These are phyloP conservation scores for Noccaea bulbosa DNA, from an alignment of 345 rosid species.

Conservation along the genomic window DNA sequence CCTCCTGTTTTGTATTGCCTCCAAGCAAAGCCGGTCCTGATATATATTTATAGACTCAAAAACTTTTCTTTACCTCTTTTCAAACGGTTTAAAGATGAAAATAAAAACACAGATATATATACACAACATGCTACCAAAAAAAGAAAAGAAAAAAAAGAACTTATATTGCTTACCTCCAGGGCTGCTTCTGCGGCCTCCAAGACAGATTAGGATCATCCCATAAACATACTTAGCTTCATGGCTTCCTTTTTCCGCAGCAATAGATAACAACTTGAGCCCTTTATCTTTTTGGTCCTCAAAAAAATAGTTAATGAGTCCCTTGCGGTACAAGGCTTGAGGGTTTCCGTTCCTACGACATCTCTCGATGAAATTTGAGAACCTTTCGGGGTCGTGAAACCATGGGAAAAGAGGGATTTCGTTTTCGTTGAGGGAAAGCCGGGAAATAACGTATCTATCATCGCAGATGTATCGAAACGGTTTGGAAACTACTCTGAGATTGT, in stretches of 20 bases:
- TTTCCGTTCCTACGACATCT: slow-evolving; percentile 31
- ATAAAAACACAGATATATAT: background rate
- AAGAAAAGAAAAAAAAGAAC: background rate
- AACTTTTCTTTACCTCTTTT: background rate
- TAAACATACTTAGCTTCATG: slow-evolving; percentile 33
- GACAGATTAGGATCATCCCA: slow-evolving; percentile 32
- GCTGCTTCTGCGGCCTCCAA: background rate
- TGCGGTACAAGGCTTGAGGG: slow-evolving; percentile 30
- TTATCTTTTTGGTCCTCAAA: background rate
- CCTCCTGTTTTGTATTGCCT: slow-evolving; percentile 31
- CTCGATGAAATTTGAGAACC: background rate
- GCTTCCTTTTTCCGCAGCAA: slow-evolving; percentile 23
- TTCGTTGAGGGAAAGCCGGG: slow-evolving; percentile 13
- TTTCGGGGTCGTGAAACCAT: slow-evolving; percentile 1
- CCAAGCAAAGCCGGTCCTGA: slow-evolving; percentile 8
- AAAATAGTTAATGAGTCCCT: slow-evolving; percentile 16
- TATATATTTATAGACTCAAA: background rate
- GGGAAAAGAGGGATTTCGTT: background rate
- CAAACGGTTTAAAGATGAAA: background rate
- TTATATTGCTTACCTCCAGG: background rate
- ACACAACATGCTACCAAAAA: background rate
- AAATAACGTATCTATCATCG: slow-evolving; percentile 16
- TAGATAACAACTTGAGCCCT: slow-evolving; percentile 6
- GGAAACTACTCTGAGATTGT: slow-evolving; percentile 22
- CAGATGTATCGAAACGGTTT: slow-evolving; percentile 3